phyloP scores from a whole-genome alignment of 495 filamentous ascomycete species.

The Schizothecium vesticola region DNA sequence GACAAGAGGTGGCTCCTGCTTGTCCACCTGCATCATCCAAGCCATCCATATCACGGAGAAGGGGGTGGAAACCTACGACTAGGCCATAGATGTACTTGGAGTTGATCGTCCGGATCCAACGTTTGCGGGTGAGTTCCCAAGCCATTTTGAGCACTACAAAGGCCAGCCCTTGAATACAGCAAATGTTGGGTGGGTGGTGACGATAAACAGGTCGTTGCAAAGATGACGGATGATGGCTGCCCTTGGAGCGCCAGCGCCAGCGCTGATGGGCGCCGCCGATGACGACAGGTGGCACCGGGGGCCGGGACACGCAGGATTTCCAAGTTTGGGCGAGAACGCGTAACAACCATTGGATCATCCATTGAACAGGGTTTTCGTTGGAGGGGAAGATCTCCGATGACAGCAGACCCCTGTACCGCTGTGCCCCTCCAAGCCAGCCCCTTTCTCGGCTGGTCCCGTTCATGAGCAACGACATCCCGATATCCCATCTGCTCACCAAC shows the following conservation, averaged over 20 bases:
- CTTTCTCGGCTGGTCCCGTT: not conserved
- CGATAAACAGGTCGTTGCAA: not conserved
- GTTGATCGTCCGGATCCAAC: slow-evolving; percentile 63
- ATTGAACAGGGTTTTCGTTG: not conserved
- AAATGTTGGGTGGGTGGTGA: not conserved
- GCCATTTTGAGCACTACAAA: slow-evolving; percentile 33
- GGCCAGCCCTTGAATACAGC: not conserved
- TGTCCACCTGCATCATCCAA: not conserved
- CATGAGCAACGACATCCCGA: not conserved
- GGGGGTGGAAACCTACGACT: slow-evolving; percentile 55
- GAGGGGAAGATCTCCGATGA: not conserved
- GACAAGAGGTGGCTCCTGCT: not conserved
- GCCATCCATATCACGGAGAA: slow-evolving; percentile 7
- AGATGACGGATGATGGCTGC: not conserved
- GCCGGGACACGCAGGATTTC: not conserved
- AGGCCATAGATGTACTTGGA: slow-evolving; percentile 74
- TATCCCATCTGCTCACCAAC: not conserved
- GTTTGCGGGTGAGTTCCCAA: slow-evolving; percentile 55
- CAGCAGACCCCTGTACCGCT: not conserved
- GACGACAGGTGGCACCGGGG: not conserved
- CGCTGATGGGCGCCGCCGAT: not conserved
- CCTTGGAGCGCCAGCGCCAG: not conserved
- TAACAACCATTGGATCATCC: not conserved
- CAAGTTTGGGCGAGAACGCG: not conserved
- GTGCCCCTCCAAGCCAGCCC: not conserved